phyloP scores from a whole-genome alignment of 2,329 filamentous ascomycete species.

The Fusarium euwallaceae region DNA sequence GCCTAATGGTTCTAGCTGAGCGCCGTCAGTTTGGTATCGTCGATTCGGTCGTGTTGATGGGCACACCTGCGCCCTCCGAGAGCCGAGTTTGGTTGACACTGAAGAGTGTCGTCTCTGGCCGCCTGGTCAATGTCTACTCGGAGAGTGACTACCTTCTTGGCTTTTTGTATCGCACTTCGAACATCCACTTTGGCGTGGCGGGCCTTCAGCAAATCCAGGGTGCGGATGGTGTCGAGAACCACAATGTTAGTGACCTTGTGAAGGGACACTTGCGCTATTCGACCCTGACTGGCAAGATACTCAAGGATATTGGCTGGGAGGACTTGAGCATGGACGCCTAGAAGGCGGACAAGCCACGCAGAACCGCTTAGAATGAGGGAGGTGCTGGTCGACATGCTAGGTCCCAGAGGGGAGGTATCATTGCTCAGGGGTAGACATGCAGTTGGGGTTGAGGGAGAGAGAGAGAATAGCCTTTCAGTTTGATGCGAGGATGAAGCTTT shows the following conservation, averaged over 20 bases:
- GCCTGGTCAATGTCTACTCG: conserved; percentile 92
- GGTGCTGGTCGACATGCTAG: conserved; percentile 30
- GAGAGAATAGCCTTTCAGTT: not conserved
- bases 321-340: conserved; percentile 63
- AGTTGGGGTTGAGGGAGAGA: not conserved
- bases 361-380: conserved; percentile 37
- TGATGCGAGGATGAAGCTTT: conserved; percentile 20
- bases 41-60: conserved; percentile 88
- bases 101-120: conserved; percentile 82
- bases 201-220: conserved; percentile 82
- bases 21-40: conserved; percentile 86
- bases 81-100: conserved; percentile 81
- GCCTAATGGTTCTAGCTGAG: conserved; percentile 83
- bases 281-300: conserved; percentile 73
- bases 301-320: conserved; percentile 77
- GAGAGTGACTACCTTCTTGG: conserved; percentile 89
- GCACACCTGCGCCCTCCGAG: conserved; percentile 81
- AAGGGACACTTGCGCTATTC: conserved; percentile 79
- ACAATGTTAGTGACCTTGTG: conserved; percentile 74
- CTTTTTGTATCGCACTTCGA: conserved; percentile 87
- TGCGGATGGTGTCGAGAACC: conserved; percentile 75
- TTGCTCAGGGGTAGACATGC: conserved; percentile 11
- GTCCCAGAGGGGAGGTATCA: conserved; percentile 13
- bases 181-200: conserved; percentile 85
- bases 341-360: conserved; percentile 43